Evolutionary conservation across 257 asterid species (phyloP).

Genomic region (Fraxinus cuspidata): DNA sequence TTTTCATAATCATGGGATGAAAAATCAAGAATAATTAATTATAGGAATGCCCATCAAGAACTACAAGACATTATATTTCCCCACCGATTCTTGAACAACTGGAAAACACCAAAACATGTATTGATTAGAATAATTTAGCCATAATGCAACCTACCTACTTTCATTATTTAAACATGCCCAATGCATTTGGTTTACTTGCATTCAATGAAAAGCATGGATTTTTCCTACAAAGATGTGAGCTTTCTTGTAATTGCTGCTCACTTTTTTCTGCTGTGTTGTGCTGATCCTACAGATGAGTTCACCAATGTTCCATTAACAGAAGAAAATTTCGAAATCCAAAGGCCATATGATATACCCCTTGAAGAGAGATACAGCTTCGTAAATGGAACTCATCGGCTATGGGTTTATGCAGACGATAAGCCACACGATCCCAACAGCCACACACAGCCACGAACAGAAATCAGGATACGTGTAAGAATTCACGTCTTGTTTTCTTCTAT

Average conservation of each 20-base stretch:
- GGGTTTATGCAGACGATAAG: slow-evolving; percentile 41
- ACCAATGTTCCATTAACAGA: slow-evolving; percentile 28
- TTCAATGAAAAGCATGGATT: background rate
- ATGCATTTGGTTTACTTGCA: background rate
- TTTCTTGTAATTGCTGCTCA: background rate
- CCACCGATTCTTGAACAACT: background rate
- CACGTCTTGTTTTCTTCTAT: background rate
- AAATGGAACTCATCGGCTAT: slow-evolving; percentile 38
- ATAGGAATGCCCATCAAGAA: background rate
- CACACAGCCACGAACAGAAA: slow-evolving; percentile 43
- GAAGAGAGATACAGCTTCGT: slow-evolving; percentile 32
- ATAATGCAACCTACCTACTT: background rate
- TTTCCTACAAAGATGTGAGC: background rate
- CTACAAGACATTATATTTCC: background rate
- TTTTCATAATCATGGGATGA: background rate
- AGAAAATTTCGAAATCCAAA: slow-evolving; percentile 34
- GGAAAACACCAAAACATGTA: slow-evolving; percentile 1
- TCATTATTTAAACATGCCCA: background rate
- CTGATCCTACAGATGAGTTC: slow-evolving; percentile 43
- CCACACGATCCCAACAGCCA: slow-evolving; percentile 33
- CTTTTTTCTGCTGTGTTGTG: background rate
- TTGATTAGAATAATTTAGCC: too few species aligned
- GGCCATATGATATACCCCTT: slow-evolving; percentile 39
- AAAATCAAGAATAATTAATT: background rate
- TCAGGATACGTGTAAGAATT: slow-evolving; percentile 26